phyloP scores from a whole-genome alignment of 2,329 filamentous ascomycete genomes.

The Ophiostoma sp. region DNA sequence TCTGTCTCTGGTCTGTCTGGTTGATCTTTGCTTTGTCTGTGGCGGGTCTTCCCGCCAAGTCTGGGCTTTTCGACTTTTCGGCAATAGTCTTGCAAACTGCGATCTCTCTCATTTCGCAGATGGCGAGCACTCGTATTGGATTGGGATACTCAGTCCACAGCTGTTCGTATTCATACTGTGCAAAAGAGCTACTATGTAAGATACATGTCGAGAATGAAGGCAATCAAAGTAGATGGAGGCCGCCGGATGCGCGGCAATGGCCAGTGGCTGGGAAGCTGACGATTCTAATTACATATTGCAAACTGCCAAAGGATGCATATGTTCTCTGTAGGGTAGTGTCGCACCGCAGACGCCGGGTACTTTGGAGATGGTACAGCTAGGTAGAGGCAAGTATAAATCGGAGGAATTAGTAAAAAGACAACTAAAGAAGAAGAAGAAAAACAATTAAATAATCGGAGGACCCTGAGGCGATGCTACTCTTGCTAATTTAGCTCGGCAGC shows the following conservation, averaged over 20 bases:
- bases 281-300: neutral
- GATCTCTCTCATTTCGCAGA: too few relatives aligned
- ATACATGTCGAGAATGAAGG: too few relatives aligned
- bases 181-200: too few relatives aligned
- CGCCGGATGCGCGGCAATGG: neutral
- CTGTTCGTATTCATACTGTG: too few relatives aligned
- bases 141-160: too few relatives aligned
- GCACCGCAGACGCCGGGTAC: too few relatives aligned
- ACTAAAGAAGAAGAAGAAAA: neutral
- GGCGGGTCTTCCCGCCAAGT: slow-evolving; percentile 15
- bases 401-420: neutral
- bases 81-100: too few relatives aligned
- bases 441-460: neutral
- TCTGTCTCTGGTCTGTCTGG: too few relatives aligned
- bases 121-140: too few relatives aligned
- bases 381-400: neutral
- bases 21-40: neutral
- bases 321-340: neutral
- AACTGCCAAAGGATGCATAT: neutral
- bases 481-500: neutral
- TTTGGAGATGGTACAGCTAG: too few relatives aligned
- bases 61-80: neutral
- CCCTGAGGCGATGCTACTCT: neutral
- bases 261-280: neutral
- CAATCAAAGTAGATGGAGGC: neutral